These are phyloP conservation scores for Thelonectria olida DNA, from an alignment of 2,329 filamentous ascomycete genomes.

Conservation along the genomic window DNA sequence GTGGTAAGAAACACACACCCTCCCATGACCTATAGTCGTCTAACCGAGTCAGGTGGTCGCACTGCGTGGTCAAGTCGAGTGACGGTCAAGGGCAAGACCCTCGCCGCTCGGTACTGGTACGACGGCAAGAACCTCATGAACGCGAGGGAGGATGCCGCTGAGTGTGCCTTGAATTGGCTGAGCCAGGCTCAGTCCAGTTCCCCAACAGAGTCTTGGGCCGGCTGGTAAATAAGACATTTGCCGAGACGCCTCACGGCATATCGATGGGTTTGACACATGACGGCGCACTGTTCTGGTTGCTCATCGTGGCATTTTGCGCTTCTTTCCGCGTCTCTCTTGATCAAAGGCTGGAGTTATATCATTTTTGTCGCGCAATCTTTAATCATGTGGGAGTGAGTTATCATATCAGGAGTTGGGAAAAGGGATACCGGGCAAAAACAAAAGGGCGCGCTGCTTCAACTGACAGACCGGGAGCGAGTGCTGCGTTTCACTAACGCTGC, in stretches of 20 bases:
- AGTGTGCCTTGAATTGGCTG: conserved; percentile 75
- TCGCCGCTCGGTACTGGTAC: conserved; percentile 88
- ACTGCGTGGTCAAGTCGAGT: conserved; percentile 91
- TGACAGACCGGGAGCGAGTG: conserved; percentile 4
- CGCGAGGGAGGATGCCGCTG: conserved; percentile 90
- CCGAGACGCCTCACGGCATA: background rate
- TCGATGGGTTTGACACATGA: background rate
- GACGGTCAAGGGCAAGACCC: conserved; percentile 70
- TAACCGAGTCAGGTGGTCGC: conserved; percentile 71
- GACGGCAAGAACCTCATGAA: conserved; percentile 89
- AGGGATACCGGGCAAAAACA: conserved; percentile 22
- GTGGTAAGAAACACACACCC: conserved; percentile 63
- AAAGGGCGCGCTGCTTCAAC: conserved; percentile 23
- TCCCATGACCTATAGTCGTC: background rate
- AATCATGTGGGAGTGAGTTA: conserved; percentile 9
- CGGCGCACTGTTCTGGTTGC: conserved; percentile 5
- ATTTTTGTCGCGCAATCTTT: conserved; percentile 14
- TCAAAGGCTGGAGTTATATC: conserved; percentile 16
- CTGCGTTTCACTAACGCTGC: background rate
- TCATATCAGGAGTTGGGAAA: conserved; percentile 35
- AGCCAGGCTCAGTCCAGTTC: conserved; percentile 46
- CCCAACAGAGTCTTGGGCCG: conserved; percentile 34
- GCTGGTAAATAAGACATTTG: conserved; percentile 24
- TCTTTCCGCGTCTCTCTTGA: conserved; percentile 18
- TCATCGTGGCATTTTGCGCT: conserved; percentile 9